Evolutionary conservation across 345 rosid genomes (phyloP).

Genomic region (Raphanus raphanistrum): DNA sequence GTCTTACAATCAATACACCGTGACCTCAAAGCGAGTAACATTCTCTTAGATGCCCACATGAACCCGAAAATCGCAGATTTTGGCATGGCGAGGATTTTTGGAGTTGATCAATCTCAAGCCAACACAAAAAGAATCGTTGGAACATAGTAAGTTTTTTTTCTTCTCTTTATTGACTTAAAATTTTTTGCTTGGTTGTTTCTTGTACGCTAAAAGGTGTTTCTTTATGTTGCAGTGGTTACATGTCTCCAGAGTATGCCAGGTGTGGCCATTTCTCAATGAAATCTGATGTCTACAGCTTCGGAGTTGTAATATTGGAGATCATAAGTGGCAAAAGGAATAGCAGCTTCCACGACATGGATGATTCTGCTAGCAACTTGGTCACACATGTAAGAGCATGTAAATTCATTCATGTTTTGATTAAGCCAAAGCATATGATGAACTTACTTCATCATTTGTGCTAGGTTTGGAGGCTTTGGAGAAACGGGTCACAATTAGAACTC

Average conservation of each 20-base stretch:
- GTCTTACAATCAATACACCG: background rate
- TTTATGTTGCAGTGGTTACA: conserved; percentile 3
- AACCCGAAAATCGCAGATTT: background rate
- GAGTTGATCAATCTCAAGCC: background rate
- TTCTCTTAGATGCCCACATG: background rate
- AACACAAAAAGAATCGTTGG: background rate
- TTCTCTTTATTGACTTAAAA: background rate
- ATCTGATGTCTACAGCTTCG: conserved; percentile 8
- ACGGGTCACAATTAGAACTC: background rate
- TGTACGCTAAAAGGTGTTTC: background rate
- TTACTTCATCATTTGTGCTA: background rate
- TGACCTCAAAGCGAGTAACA: conserved; percentile 1
- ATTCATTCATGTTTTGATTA: background rate
- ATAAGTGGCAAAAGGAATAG: background rate
- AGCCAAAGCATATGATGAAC: background rate
- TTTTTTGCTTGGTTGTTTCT: background rate
- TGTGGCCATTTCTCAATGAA: background rate
- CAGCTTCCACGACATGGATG: conserved; percentile 12
- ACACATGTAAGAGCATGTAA: conserved; percentile 37
- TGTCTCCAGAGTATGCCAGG: background rate
- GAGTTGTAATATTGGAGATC: background rate
- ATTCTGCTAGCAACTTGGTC: conserved; percentile 11
- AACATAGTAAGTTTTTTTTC: background rate
- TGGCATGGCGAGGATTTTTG: conserved; percentile 3
- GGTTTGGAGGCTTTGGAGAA: conserved; percentile 17